A percentile compares a stretch with the other conserved stretches of the same genome.
Evolutionary conservation across 176 grass and related monocot species (phyloP).

Genomic region (Bonia amplexicaulis): DNA sequence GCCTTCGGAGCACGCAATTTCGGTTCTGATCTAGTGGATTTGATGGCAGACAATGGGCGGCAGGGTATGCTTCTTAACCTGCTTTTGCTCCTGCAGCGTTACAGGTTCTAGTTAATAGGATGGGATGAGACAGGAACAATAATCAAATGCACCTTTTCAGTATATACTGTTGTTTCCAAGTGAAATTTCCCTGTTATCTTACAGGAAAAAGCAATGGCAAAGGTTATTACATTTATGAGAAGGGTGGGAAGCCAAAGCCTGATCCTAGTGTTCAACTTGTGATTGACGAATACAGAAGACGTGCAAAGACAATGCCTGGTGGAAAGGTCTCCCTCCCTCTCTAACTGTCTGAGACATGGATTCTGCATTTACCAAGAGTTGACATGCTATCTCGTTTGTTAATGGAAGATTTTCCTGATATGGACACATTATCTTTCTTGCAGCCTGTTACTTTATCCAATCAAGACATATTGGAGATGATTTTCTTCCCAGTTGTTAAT

Average conservation of each 20-base stretch:
- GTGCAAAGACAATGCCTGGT: conserved; percentile 51
- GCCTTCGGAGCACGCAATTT: conserved; percentile 62
- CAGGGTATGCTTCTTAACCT: conserved; percentile 56
- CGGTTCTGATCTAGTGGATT: conserved; percentile 34
- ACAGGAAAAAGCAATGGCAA: conserved; percentile 90
- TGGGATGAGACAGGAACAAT: neutral
- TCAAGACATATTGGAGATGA: conserved; percentile 86
- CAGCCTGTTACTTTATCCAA: conserved; percentile 70
- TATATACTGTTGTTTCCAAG: neutral
- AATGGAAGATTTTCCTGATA: conserved; percentile 1
- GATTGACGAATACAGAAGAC: conserved; percentile 70
- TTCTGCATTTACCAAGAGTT: conserved; percentile 17
- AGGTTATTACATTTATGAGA: conserved; percentile 95
- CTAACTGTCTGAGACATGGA: neutral
- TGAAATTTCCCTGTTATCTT: neutral
- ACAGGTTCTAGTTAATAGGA: neutral
- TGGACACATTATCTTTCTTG: conserved; percentile 17
- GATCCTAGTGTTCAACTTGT: conserved; percentile 74
- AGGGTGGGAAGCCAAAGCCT: conserved; percentile 84
- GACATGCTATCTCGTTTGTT: neutral
- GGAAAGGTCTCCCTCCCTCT: conserved; percentile 58
- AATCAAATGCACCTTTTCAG: neutral
- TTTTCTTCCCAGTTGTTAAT: conserved; percentile 95
- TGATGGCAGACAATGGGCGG: conserved; percentile 66
- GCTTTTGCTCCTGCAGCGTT: conserved; percentile 6